phyloP scores from a whole-genome alignment of 768 basidiomycete genomes.

The Sporobolomyces roseus region DNA sequence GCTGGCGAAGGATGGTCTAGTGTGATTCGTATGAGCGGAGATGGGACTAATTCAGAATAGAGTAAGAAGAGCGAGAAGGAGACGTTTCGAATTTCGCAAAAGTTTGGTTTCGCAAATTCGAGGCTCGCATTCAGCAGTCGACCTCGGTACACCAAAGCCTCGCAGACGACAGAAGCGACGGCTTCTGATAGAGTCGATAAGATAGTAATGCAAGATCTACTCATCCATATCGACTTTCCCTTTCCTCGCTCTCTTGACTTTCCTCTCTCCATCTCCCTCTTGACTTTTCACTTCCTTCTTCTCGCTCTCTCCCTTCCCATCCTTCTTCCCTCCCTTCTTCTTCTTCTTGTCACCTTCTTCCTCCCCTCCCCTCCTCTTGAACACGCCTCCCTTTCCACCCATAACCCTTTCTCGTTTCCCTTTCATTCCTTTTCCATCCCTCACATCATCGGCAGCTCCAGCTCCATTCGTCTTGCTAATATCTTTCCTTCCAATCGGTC shows the following conservation, averaged over 20 bases:
- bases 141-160: too few relatives aligned
- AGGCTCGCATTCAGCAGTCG: too few relatives aligned
- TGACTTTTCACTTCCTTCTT: too few relatives aligned
- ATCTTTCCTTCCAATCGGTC: slow-evolving; percentile 59
- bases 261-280: not conserved
- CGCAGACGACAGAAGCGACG: too few relatives aligned
- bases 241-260: slow-evolving; percentile 27
- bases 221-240: slow-evolving; percentile 24
- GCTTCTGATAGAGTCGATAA: too few relatives aligned
- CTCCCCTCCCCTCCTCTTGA: slow-evolving; percentile 6
- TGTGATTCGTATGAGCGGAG: too few relatives aligned
- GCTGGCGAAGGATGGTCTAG: too few relatives aligned
- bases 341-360: not conserved
- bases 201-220: slow-evolving; percentile 3
- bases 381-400: slow-evolving; percentile 32
- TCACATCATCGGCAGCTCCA: slow-evolving; percentile 4
- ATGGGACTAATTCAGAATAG: too few relatives aligned
- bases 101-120: too few relatives aligned
- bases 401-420: slow-evolving; percentile 51
- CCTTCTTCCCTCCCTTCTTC: not conserved
- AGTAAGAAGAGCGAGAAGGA: too few relatives aligned
- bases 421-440: slow-evolving; percentile 63
- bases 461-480: slow-evolving; percentile 32
- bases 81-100: too few relatives aligned
- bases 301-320: not conserved